Percentiles rank a stretch among this genome's conserved stretches.
Evolutionary conservation across 106 monocot species (phyloP).

Genomic region (Vanilla planifolia): DNA sequence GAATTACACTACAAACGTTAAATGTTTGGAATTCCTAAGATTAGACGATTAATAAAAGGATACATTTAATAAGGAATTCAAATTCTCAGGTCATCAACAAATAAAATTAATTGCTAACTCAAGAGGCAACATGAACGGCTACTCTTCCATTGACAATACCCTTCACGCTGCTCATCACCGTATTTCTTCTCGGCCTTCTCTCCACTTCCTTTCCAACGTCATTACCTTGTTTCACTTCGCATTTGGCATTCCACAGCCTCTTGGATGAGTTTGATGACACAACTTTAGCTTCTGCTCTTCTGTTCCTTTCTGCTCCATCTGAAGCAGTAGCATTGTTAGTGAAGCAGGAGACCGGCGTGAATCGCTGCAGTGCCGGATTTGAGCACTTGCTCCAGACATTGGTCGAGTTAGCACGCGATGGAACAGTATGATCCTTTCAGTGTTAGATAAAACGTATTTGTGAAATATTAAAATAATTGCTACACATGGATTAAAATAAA

Average conservation of each 20-base stretch:
- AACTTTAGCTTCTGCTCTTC: background rate
- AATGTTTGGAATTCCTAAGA: too few species aligned
- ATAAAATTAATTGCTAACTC: constrained; percentile 10
- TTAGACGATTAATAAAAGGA: too few species aligned
- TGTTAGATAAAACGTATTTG: too few species aligned
- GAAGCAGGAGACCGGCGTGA: background rate
- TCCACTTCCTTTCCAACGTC: constrained; percentile 12
- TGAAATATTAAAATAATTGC: too few species aligned
- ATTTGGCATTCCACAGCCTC: background rate
- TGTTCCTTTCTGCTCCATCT: too few species aligned
- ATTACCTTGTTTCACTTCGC: constrained; percentile 7
- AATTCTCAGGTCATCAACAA: constrained; percentile 8
- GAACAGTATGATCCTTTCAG: too few species aligned
- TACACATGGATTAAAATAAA: too few species aligned
- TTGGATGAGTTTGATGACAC: background rate
- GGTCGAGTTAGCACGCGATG: too few species aligned
- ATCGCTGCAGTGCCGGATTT: too few species aligned
- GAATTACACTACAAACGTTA: too few species aligned
- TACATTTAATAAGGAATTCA: too few species aligned
- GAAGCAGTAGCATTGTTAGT: background rate
- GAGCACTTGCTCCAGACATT: too few species aligned
- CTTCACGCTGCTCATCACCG: constrained; percentile 6
- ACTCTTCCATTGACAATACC: constrained; percentile 13
- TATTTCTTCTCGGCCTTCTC: background rate
- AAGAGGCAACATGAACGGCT: constrained; percentile 42